A percentile compares a stretch with the other conserved stretches of the same genome.
phyloP scores from a whole-genome alignment of 2,329 filamentous ascomycete species.

The Phymatotrichopsis omnivora region DNA sequence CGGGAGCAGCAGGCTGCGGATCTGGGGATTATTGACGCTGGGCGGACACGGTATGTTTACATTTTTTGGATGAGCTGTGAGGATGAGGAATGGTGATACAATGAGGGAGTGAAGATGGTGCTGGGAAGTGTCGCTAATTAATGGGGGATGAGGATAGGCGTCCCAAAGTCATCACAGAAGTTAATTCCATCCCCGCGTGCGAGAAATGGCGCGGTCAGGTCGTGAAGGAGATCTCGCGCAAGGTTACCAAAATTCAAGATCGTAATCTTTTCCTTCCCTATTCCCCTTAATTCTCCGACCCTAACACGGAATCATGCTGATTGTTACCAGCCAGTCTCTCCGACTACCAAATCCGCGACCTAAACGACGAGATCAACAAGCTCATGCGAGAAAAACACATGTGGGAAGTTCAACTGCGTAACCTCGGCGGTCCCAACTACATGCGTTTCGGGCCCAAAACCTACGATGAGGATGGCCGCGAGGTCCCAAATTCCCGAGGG shows the following conservation, averaged over 20 bases:
- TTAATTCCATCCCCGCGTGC: slow-evolving; percentile 73
- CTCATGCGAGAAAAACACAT: slow-evolving; percentile 98
- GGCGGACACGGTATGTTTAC: slow-evolving; percentile 54
- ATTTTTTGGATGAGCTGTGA: not conserved
- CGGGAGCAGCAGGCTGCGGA: slow-evolving; percentile 93
- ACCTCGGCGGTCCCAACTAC: slow-evolving; percentile 94
- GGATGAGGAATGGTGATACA: not conserved
- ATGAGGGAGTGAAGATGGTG: not conserved
- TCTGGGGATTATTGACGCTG: slow-evolving; percentile 88
- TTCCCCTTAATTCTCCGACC: not conserved
- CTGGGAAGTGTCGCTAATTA: not conserved
- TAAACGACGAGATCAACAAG: slow-evolving; percentile 99
- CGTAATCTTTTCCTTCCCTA: slow-evolving; percentile 26
- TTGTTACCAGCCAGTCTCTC: slow-evolving; percentile 50
- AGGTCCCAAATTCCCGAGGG: slow-evolving; percentile 55
- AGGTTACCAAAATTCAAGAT: slow-evolving; percentile 94
- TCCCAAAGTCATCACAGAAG: slow-evolving; percentile 80
- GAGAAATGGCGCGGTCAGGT: slow-evolving; percentile 99
- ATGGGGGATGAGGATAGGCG: slow-evolving; percentile 38
- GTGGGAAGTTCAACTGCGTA: slow-evolving; percentile 96
- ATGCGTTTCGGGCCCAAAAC: slow-evolving; percentile 62
- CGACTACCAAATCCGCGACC: slow-evolving; percentile 93
- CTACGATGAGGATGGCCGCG: slow-evolving; percentile 62
- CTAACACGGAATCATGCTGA: not conserved
- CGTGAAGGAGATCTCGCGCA: slow-evolving; percentile 91